Evolutionary conservation across 2,329 filamentous ascomycete species (phyloP).

Genomic region (Xylariaceae sp.): DNA sequence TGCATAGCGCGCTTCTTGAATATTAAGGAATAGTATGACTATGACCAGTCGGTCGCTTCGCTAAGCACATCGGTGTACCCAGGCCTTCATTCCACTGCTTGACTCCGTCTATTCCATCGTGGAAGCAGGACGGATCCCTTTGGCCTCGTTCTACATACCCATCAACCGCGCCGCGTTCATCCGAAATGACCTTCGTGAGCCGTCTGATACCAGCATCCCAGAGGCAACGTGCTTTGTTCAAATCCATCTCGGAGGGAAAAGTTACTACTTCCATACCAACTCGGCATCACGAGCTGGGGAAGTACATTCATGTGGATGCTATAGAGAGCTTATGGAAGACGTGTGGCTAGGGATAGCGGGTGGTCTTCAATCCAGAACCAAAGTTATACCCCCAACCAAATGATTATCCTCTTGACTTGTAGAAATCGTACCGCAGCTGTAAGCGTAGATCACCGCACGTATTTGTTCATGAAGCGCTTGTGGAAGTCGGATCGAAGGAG

Average conservation of each 20-base stretch:
- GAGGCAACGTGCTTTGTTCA: constrained; percentile 26
- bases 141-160: not conserved
- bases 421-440: not conserved
- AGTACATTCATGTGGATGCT: constrained; percentile 26
- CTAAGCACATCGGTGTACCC: not conserved
- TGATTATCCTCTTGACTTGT: not conserved
- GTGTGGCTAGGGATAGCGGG: constrained; percentile 18
- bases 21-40: not conserved
- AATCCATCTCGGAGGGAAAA: constrained; percentile 10
- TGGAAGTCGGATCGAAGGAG: constrained; percentile 93
- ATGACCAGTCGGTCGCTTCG: not conserved
- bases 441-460: constrained; percentile 42
- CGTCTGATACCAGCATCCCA: constrained; percentile 30
- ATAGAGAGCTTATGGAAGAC: constrained; percentile 14
- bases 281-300: constrained; percentile 30
- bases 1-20: not conserved
- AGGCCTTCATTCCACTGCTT: not conserved
- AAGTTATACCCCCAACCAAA: not conserved
- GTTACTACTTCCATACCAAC: constrained; percentile 19
- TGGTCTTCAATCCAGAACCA: not conserved
- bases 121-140: not conserved
- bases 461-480: constrained; percentile 86
- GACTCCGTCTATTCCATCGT: not conserved
- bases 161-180: not conserved
- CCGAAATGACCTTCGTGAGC: constrained; percentile 20